Evolutionary conservation across 1,139 yeast species (phyloP), one percentile per base, ranked within the genome.

Genomic region (Taphrina flavorubra): DNA sequence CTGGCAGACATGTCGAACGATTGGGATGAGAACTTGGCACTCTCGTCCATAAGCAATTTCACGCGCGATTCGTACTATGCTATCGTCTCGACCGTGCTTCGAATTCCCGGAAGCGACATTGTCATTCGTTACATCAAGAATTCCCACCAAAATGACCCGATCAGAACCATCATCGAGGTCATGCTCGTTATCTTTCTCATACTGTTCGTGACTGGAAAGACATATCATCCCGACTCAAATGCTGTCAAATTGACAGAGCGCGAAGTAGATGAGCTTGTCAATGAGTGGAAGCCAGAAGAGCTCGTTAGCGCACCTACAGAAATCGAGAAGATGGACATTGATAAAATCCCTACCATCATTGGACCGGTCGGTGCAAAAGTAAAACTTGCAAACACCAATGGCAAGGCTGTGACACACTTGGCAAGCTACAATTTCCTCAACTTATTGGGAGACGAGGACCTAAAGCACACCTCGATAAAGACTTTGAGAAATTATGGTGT

Each of bases 91-190:
- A 44, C 58, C 44, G 47, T 65, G 40, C 51, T 59, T 25, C 37
- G 68, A 18, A 71, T 90, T 36, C 99, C 99, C 1, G 98, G 98
- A 51, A 96, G 97, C 16, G 83, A 83, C 46, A 85, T 89, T 69
- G 78, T 91, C 20, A 81, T 90, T 63, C 83, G 92, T 70, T 94
- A 94, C 78, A 87, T 94, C 75, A 85, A 84, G 73, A 87, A 92
- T n/a, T 91, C 97, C 3, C 92, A 92, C 77, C 92, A 91, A 77
- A 86, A 94, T 79, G 99, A 94, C 78, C 99, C 99, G 0, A 84
- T 91, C 70, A 85, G 99, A 74, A 90, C 98, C 1, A 77, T 91
- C 16, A 83, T 94, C 71, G 99, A 94, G 79, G 79, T 90, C 66
- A 83, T 87, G 20, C 82, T 94, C 73, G 85, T 92, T 63, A 77